Base-by-base conservation (phyloP, 169 alveolate genomes). In the Plasmodium cynomolgi region DNA sequence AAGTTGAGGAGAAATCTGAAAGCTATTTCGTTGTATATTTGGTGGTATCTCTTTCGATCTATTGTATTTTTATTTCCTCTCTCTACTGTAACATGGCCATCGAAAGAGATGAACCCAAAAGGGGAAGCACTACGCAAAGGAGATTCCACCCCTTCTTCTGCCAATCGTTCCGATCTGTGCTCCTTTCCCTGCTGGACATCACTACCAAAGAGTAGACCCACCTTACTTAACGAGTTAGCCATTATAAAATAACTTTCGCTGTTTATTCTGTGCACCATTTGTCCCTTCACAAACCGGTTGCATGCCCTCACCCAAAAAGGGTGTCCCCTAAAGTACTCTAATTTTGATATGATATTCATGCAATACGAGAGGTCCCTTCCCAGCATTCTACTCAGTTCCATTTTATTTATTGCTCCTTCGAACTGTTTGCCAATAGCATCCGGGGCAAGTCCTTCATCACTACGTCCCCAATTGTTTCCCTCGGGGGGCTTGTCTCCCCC, bases 291-390 rank as follows among this genome's bases (percentile, higher is more conserved):
- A 72, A 90, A 90, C 73, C 58, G 68, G 15, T 90, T 80, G n/a
- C 72, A 58, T 26, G 84, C 50, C 20, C 34, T 58, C 3, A 33
- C n/a, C 94, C 94, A 90, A 29, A 90, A 90, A 1, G 33, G n/a
- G 26, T 90, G 62, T 5, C 77, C 77, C 20, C 37, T 81, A 23
- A 90, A 90, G 47, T 80, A 68, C 11, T 62, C 37, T 9, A 90
- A 58, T 71, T 90, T 90, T n/a, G 94, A 80, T 3, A 90, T 2
- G n/a, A 90, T 90, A 23, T 81, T 90, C 94, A 90, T 90, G 34
- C 94, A 90, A 34, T 90, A 71, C 1, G 94, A 90, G 20, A 90
- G 74, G 83, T 90, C 94, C 29, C 94, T 23, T 41, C 94, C 94
- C 17, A 90, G 11, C 94, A 90, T 90, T 90, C 73, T 80, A 34